Base-by-base conservation (phyloP, 2,329 filamentous ascomycete species). In the Sarocladium kiliense region DNA sequence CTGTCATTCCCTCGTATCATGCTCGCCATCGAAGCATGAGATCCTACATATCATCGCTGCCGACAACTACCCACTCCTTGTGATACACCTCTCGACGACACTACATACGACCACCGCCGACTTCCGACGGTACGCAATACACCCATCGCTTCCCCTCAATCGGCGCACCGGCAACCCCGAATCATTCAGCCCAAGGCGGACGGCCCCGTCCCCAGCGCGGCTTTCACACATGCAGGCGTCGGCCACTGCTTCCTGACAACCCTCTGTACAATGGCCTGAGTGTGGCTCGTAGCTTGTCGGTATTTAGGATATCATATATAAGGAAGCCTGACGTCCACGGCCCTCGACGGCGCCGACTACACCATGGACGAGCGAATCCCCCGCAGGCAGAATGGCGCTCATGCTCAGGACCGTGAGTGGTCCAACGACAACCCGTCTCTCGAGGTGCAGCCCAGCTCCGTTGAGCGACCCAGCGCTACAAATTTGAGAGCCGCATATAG, bases 401-500 rank as follows among this genome's bases (percentile, higher is more conserved):
- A 53, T 21, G 50, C 50, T 14, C 50, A 53, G 7, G 50, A 53
- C n/a, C 50, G 50, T 12, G 50, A 53, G 23, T 53, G 50, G 50
- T 37, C 50, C 6, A 41, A n/a, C 5, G 23, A 39, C 14, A 53
- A 34, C 36, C 50, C 50, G 23, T 27, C 36, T 6, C 21, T 53
- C 16, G 50, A 53, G 50, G 23, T 53, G 12, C 32, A 39, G 21
- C 50, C 50, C 7, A 16, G 23, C 26, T 60, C 63, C 56, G 65
- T 70, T 62, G 70, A 73, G 59, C 69, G 68, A 51, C 61, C 67
- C 54, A 70, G 69, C 56, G 65, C 65, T 45, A 63, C 65, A 53
- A 71, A 66, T 58, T 59, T 72, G 44, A 64, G 69, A 53, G 67
- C 71, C 44, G 63, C 66, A 54, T 69, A 68, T 58, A 63, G 68